Conservation (phyloP, 768 basidiomycete species). For the Thelephora aurantiotincta region DNA sequence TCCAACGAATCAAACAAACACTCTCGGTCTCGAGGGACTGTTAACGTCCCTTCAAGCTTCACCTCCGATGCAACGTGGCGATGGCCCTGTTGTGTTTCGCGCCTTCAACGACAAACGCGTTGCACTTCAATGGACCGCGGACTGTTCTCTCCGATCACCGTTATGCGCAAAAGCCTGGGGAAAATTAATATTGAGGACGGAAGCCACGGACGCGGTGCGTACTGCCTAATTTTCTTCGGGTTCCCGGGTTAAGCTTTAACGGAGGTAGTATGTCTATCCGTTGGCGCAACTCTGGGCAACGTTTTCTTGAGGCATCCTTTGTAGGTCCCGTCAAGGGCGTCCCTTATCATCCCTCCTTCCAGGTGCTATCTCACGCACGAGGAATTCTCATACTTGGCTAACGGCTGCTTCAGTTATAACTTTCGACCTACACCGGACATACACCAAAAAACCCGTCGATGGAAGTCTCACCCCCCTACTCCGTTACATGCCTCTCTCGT, state of each 20-base stretch:
- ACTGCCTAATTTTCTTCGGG: neutral
- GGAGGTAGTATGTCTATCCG: slow-evolving; percentile 32
- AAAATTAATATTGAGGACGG: slow-evolving; percentile 84
- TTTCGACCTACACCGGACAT: slow-evolving; percentile 66
- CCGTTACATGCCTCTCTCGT: neutral
- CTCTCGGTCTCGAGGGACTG: too few species aligned
- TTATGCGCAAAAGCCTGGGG: slow-evolving; percentile 65
- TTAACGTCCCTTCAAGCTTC: too few species aligned
- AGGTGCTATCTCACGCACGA: slow-evolving; percentile 3
- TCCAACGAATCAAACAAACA: too few species aligned
- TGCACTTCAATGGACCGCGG: slow-evolving; percentile 89
- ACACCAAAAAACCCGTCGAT: slow-evolving; percentile 62
- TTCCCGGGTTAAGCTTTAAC: neutral
- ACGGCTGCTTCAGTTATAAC: slow-evolving; percentile 51
- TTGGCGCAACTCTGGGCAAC: neutral
- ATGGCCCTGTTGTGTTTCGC: slow-evolving; percentile 81
- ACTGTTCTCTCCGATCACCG: slow-evolving; percentile 92
- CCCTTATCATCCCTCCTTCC: neutral
- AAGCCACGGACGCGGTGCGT: slow-evolving; percentile 87
- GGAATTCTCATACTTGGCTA: neutral
- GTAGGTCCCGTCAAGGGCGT: neutral
- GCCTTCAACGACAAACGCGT: slow-evolving; percentile 87
- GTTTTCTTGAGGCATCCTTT: neutral
- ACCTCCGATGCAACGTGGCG: too few species aligned
- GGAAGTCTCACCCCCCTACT: slow-evolving; percentile 24